Base-by-base conservation (phyloP, 179 eudicot species). In the Actinidia arguta region DNA sequence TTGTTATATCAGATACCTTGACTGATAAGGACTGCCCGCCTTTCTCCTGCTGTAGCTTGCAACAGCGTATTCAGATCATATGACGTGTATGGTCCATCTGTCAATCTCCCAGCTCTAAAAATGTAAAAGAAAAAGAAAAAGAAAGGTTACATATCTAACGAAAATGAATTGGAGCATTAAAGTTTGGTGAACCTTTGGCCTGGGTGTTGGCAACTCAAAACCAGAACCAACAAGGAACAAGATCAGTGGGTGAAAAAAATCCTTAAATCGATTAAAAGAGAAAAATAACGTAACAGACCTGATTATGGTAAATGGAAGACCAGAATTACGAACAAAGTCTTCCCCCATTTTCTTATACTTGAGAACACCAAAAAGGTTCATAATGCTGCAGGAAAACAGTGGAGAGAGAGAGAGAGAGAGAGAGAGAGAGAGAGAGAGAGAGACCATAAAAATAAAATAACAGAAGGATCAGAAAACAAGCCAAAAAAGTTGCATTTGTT, bases 1-100 rank as follows among this genome's bases (percentile, higher is more conserved):
- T 0, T 31, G 36, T 31, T 31, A 31, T 31, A 31, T 31, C 36
- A 31, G 36, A 31, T 86, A 92, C 99, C 99, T 96, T 95, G 99
- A 68, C 88, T 96, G 46, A 96, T 79, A 73, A 93, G 81, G 66
- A 96, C 99, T 72, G 98, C 99, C 71, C 95, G 98, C 48, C 99
- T 94, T 85, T 96, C 94, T 42, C 99, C 99, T 67, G 98, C 95
- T 27, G 99, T 95, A 78, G 99, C 98, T 87, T 85, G 88, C 67
- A 96, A 94, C 80, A 96, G 88, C 61, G 99, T 96, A 76, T 96
- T 96, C 73, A 96, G 90, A 91, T 96, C 99, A 86, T 96, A 96
- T 12, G 99, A 96, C 64, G 99, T 96, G 86, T 96, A 96, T 76
- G 98, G 99, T 80, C 99, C 98, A 86, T 96, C 99, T 51, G 99